phyloP scores from a whole-genome alignment of 306 rosid genomes.

The Pueraria montana region DNA sequence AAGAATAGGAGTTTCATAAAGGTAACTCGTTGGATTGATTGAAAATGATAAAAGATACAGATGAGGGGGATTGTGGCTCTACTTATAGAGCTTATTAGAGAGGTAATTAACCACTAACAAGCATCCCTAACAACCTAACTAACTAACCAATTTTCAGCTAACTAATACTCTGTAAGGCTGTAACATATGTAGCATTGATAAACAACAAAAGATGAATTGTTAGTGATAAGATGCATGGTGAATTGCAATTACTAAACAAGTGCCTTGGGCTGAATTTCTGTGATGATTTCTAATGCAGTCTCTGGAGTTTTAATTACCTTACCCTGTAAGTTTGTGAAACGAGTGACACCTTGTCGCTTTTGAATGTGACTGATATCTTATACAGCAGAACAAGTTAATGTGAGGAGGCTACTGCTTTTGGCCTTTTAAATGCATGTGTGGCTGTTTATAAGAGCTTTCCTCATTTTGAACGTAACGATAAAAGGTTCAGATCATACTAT shows the following conservation, averaged over 20 bases:
- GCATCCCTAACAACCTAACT: neutral
- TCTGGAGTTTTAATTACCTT: neutral
- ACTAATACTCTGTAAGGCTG: neutral
- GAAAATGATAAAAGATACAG: neutral
- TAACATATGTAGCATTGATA: constrained; percentile 38
- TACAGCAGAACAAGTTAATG: constrained; percentile 11
- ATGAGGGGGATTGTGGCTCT: neutral
- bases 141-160: neutral
- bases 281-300: constrained; percentile 27
- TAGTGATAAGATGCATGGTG: neutral
- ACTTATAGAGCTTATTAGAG: neutral
- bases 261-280: neutral
- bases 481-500: neutral
- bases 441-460: neutral
- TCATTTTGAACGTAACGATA: neutral
- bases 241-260: neutral
- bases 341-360: neutral
- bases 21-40: neutral
- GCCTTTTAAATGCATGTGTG: neutral
- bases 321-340: neutral
- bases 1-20: too few species aligned
- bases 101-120: neutral
- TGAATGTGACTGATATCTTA: neutral
- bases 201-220: constrained; percentile 2
- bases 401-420: neutral